Conservation (phyloP, 257 asterid species). For the Ballota nigra region DNA sequence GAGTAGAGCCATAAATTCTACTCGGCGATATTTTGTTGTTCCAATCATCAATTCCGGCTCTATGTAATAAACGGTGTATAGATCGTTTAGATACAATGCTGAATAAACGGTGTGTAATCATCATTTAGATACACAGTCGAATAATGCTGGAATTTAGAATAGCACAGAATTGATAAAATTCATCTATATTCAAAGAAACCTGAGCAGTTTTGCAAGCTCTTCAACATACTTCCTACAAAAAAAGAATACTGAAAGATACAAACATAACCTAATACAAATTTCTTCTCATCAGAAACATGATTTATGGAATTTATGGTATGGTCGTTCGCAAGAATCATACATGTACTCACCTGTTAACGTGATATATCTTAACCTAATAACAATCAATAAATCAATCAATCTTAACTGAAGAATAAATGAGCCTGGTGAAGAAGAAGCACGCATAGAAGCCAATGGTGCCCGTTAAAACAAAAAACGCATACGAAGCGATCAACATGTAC, state of each 20-base stretch:
- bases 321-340: constrained; percentile 11
- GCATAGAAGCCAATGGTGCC: constrained; percentile 80
- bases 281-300: background rate
- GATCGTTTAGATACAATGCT: no score
- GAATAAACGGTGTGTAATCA: no score
- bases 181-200: background rate
- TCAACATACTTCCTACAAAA: constrained; percentile 21
- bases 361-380: background rate
- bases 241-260: constrained; percentile 1
- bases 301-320: background rate
- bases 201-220: no score
- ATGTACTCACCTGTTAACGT: background rate
- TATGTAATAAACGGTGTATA: no score
- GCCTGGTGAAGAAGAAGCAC: constrained; percentile 79
- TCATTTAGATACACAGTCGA: no score
- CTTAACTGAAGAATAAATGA: constrained; percentile 80
- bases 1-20: no score
- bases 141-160: background rate
- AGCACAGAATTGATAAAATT: background rate
- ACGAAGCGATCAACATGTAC: constrained; percentile 72
- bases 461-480: constrained; percentile 65
- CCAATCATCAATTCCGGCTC: no score
- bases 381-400: constrained; percentile 44
- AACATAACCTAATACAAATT: constrained; percentile 9
- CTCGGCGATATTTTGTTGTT: no score